Base-by-base conservation (phyloP, 495 filamentous ascomycete species). In the Podospora comata region DNA sequence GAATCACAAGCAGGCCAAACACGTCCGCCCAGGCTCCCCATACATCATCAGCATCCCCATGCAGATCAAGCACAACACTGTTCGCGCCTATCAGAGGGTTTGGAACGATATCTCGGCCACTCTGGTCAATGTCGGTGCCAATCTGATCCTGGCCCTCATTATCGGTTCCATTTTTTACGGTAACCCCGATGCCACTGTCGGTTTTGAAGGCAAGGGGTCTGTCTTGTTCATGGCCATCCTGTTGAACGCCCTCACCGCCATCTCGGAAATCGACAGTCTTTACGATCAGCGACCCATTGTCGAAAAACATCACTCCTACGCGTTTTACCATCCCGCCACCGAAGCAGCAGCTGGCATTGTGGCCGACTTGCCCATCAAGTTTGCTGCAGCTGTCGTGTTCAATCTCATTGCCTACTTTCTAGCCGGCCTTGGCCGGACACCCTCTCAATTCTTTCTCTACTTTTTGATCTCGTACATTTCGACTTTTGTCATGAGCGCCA, bases 251-350 rank as follows among this genome's bases (percentile, higher is more conserved):
- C 62, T 79, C 18, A 85, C 86, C 18, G 78, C 84, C 39, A 83
- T 85, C 59, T 79, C 84, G 0, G 88, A 92, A 71, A 89, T 91
- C 72, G 87, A 86, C 60, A 83, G 74, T 13, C 80, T 88, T 16
- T 89, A 88, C 66, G 79, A 80, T 5, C 85, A 89, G 73, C 80
- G 87, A 20, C 85, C 87, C 26, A 86, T 90, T 44, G 84, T 91
- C 19, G 85, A 88, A 60, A 90, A 90, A 72, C 89, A 91, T 67
- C 81, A 81, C 0, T 85, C 82, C 1, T 90, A 88, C 68, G 85
- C 86, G n/a, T 87, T 90, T 72, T 89, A 89, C 23, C 86, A 86
- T 65, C 88, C 89, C 0, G 83, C 84, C 44, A 80, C 87, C 2
- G 87, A 90, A 69, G 84, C 85, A 0, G 71, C 88, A 4, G 88